These are phyloP conservation scores for Fennellomyces sp. DNA, from an alignment of 371 early-diverging fungal species.

Conservation along the genomic window DNA sequence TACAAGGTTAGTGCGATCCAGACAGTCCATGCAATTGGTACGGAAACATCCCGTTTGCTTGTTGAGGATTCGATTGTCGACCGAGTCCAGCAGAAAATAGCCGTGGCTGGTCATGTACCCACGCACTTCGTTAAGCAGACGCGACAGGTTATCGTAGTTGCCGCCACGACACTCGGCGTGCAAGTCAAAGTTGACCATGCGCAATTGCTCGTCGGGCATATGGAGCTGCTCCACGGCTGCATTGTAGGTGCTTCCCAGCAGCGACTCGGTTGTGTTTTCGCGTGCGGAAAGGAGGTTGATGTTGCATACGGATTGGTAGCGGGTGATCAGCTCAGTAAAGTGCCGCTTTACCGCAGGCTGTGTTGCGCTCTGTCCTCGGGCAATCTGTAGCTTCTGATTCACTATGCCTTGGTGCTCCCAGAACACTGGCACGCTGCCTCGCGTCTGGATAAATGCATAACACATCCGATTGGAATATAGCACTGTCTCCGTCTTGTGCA, in stretches of 20 bases:
- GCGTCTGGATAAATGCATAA: constrained; percentile 78
- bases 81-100: constrained; percentile 70
- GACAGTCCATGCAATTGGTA: constrained; percentile 98
- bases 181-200: constrained; percentile 82
- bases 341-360: constrained; percentile 82
- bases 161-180: constrained; percentile 81
- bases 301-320: constrained; percentile 78
- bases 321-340: constrained; percentile 73
- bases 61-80: constrained; percentile 54
- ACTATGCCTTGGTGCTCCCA: constrained; percentile 94
- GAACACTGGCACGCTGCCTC: constrained; percentile 97
- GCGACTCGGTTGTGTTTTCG: constrained; percentile 68
- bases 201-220: constrained; percentile 23
- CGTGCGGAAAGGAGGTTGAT: constrained; percentile 83
- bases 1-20: constrained; percentile 87
- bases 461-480: constrained; percentile 59
- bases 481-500: constrained; percentile 83
- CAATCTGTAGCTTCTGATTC: constrained; percentile 79
- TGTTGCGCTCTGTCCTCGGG: constrained; percentile 69
- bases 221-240: constrained; percentile 51
- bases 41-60: constrained; percentile 84
- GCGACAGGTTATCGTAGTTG: constrained; percentile 75
- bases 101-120: constrained; percentile 55
- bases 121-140: constrained; percentile 55
- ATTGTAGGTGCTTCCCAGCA: constrained; percentile 74